These are phyloP conservation scores for Chrysosporium keratinophilum DNA, from an alignment of 2,329 filamentous ascomycete genomes.

Conservation along the genomic window DNA sequence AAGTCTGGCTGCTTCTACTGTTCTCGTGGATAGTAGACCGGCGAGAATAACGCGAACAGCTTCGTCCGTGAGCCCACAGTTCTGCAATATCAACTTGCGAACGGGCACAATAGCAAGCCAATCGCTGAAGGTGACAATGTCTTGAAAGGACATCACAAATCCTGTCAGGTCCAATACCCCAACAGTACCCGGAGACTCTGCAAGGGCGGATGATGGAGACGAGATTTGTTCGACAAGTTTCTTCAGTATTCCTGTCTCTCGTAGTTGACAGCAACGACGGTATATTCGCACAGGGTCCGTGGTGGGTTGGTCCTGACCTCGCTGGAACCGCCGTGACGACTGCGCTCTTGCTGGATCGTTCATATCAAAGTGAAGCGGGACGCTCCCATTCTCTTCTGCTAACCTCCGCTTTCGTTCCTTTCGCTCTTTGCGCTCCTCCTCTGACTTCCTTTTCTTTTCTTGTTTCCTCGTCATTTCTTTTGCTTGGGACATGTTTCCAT, in stretches of 20 bases:
- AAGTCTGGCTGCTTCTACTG: slow-evolving; percentile 47
- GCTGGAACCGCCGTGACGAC: slow-evolving; percentile 25
- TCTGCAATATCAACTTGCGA: slow-evolving; percentile 73
- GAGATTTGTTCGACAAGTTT: slow-evolving; percentile 82
- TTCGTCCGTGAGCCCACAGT: slow-evolving; percentile 78
- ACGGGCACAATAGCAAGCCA: slow-evolving; percentile 91
- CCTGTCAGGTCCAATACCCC: slow-evolving; percentile 73
- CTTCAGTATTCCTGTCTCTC: slow-evolving; percentile 85
- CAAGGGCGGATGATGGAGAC: slow-evolving; percentile 54
- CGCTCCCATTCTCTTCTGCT: slow-evolving; percentile 75
- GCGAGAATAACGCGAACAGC: slow-evolving; percentile 77
- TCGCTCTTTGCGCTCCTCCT: slow-evolving; percentile 82
- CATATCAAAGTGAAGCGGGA: slow-evolving; percentile 71
- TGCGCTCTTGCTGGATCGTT: slow-evolving; percentile 48
- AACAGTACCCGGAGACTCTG: slow-evolving; percentile 61
- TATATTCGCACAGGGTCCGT: slow-evolving; percentile 90
- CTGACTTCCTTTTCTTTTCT: slow-evolving; percentile 91
- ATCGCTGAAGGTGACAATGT: slow-evolving; percentile 79
- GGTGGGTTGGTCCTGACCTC: slow-evolving; percentile 58
- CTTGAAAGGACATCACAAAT: slow-evolving; percentile 70
- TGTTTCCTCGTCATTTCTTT: slow-evolving; percentile 59
- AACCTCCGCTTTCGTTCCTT: slow-evolving; percentile 79
- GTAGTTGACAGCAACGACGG: slow-evolving; percentile 81
- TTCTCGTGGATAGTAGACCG: slow-evolving; percentile 70
- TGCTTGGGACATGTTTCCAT: slow-evolving; percentile 20